Conservation (phyloP, 129 eudicot genomes). For the Escallonia herrerae region DNA sequence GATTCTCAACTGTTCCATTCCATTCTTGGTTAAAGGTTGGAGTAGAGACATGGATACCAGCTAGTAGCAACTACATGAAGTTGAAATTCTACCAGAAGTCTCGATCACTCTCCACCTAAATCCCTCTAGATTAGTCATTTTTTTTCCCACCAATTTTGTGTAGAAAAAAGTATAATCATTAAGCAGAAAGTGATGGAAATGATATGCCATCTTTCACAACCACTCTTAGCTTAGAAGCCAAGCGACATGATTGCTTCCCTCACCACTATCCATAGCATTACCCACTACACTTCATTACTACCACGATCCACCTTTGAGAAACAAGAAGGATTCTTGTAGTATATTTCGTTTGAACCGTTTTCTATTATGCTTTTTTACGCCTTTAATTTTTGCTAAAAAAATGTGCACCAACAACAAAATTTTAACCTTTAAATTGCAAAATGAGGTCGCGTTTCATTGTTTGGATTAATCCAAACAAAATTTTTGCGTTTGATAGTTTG, state of each 20-base stretch:
- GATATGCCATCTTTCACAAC: slow-evolving; percentile 33
- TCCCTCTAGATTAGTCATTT: neutral
- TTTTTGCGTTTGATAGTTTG: no score
- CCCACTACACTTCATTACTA: slow-evolving; percentile 7
- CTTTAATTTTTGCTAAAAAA: no score
- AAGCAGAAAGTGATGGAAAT: slow-evolving; percentile 23
- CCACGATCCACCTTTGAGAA: neutral
- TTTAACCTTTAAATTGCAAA: no score
- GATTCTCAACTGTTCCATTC: slow-evolving; percentile 24
- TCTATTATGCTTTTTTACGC: no score
- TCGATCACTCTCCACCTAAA: slow-evolving; percentile 27
- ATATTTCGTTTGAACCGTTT: no score
- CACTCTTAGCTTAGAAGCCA: slow-evolving; percentile 55
- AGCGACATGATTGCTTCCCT: slow-evolving; percentile 39
- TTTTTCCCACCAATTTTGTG: neutral
- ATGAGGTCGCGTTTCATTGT: no score
- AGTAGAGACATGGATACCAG: neutral
- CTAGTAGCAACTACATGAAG: slow-evolving; percentile 43
- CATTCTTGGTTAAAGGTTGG: neutral
- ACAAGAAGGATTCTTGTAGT: no score
- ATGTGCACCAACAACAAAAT: no score
- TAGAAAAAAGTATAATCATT: neutral
- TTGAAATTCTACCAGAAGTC: slow-evolving; percentile 41
- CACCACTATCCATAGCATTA: slow-evolving; percentile 12
- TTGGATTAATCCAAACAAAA: no score